These are phyloP conservation scores for Podila verticillata DNA, from an alignment of 192 early-diverging fungal genomes.

Conservation along the genomic window DNA sequence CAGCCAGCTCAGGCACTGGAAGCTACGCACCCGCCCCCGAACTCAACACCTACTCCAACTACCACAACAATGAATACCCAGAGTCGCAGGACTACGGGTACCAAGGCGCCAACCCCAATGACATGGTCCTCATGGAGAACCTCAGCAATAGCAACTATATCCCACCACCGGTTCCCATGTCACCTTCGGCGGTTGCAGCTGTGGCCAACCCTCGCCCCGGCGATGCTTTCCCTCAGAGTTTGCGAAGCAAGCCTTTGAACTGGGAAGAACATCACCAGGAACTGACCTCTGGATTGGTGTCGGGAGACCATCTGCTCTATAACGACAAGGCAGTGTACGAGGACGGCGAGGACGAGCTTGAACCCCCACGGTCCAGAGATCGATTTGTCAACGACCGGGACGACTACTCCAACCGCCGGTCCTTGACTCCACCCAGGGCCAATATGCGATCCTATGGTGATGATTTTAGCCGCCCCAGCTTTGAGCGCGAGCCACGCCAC, in stretches of 20 bases:
- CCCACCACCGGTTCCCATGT: slow-evolving; percentile 39
- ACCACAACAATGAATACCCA: slow-evolving; percentile 30
- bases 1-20: slow-evolving; percentile 11
- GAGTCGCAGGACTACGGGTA: not conserved
- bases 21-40: slow-evolving; percentile 12
- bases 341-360: slow-evolving; percentile 33
- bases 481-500: slow-evolving; percentile 31
- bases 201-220: slow-evolving; percentile 24
- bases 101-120: slow-evolving; percentile 18
- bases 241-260: slow-evolving; percentile 11
- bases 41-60: slow-evolving; percentile 31
- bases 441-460: slow-evolving; percentile 46
- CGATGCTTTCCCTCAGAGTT: slow-evolving; percentile 29
- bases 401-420: slow-evolving; percentile 28
- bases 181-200: slow-evolving; percentile 25
- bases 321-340: slow-evolving; percentile 44
- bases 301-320: slow-evolving; percentile 21
- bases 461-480: slow-evolving; percentile 31
- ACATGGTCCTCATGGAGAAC: slow-evolving; percentile 33
- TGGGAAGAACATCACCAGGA: slow-evolving; percentile 25
- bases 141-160: slow-evolving; percentile 34
- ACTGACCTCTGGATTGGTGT: slow-evolving; percentile 22
- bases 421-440: slow-evolving; percentile 41
- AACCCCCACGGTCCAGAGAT: slow-evolving; percentile 33
- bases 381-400: slow-evolving; percentile 32